A percentile compares a stretch with the other conserved stretches of the same genome.
phyloP scores from a whole-genome alignment of 2,329 filamentous ascomycete species.

The Cladorrhinum sp. region DNA sequence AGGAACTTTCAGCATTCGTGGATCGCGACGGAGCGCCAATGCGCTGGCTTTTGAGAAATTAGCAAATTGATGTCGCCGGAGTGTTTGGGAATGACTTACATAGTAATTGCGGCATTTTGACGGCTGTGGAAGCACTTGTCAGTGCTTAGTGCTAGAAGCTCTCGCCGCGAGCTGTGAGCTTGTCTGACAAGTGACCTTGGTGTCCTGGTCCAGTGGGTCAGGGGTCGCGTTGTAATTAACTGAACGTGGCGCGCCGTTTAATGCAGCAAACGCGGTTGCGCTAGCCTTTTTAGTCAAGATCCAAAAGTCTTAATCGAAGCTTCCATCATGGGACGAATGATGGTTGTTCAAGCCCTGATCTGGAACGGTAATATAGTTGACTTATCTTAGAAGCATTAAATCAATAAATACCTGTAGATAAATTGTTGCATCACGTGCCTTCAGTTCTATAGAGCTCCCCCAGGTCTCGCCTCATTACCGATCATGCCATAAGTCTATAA shows the following conservation, averaged over 20 bases:
- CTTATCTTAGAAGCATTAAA: not conserved
- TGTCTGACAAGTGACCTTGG: conserved; percentile 2
- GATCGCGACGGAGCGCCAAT: conserved; percentile 72
- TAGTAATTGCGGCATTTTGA: conserved; percentile 52
- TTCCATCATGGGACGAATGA: too few relatives aligned
- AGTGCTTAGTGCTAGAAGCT: conserved; percentile 3
- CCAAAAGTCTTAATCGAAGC: not conserved
- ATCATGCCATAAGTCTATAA: not conserved
- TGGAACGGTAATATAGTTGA: too few relatives aligned
- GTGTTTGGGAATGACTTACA: conserved; percentile 38
- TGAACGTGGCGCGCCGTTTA: conserved; percentile 7
- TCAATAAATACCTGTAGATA: not conserved
- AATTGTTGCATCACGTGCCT: not conserved
- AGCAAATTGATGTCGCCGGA: not conserved
- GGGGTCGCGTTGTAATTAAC: conserved; percentile 10
- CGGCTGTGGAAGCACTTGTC: conserved; percentile 3
- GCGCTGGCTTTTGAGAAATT: conserved; percentile 45
- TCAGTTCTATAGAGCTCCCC: not conserved
- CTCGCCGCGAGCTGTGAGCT: conserved; percentile 2
- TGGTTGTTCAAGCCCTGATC: too few relatives aligned
- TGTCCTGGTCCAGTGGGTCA: conserved; percentile 5
- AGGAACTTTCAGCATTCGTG: conserved; percentile 76
- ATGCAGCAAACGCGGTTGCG: conserved; percentile 20
- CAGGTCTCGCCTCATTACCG: not conserved
- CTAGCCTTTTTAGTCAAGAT: conserved; percentile 14